Evolutionary conservation across 345 rosid genomes (phyloP).

Genomic region (Trapa bicornis): DNA sequence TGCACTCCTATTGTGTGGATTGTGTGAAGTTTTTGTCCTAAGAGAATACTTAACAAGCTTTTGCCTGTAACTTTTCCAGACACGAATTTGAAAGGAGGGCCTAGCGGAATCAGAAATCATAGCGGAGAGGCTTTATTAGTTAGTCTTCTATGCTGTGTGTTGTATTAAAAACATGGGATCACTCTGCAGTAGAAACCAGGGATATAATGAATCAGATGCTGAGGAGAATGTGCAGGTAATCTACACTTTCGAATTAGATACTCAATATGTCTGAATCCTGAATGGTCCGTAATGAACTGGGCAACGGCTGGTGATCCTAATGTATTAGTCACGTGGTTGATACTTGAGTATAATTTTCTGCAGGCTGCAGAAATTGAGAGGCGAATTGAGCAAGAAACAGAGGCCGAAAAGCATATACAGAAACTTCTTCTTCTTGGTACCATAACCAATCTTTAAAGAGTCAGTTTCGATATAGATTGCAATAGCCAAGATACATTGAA

Average conservation of each 20-base stretch:
- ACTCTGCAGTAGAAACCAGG: slow-evolving; percentile 70
- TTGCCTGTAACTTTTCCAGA: background rate
- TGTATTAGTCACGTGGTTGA: background rate
- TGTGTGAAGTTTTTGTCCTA: too few species aligned
- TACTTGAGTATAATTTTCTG: slow-evolving; percentile 1
- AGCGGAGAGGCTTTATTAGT: slow-evolving; percentile 18
- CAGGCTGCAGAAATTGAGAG: slow-evolving; percentile 91
- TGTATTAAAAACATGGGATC: slow-evolving; percentile 55
- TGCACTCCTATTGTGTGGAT: too few species aligned
- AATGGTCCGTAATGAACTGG: background rate
- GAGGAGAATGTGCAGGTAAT: slow-evolving; percentile 80
- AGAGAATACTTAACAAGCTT: background rate
- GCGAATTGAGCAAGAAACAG: slow-evolving; percentile 87
- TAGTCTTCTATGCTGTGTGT: slow-evolving; percentile 33
- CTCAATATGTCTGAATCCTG: background rate
- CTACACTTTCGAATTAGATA: background rate
- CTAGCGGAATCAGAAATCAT: slow-evolving; percentile 4
- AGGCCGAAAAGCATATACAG: slow-evolving; percentile 88
- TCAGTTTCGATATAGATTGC: background rate
- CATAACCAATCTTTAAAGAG: background rate
- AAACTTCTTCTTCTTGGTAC: slow-evolving; percentile 88
- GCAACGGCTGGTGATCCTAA: background rate
- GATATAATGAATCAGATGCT: slow-evolving; percentile 45
- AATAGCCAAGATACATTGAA: background rate
- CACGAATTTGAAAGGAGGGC: background rate